phyloP scores from a whole-genome alignment of 2,329 filamentous ascomycete species.

The Penicillium frequentans region DNA sequence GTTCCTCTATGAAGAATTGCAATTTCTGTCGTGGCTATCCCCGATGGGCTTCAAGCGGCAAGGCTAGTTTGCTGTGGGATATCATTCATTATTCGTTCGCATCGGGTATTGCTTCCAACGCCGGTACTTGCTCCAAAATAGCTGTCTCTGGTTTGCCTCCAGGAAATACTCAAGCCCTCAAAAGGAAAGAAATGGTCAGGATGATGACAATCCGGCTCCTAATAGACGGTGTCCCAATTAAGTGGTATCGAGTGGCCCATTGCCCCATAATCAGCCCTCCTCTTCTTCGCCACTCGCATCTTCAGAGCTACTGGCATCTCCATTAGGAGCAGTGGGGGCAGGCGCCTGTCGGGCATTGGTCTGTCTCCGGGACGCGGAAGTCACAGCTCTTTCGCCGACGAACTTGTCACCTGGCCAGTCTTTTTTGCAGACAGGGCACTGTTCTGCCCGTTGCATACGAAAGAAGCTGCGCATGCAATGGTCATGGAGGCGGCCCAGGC shows the following conservation, averaged over 20 bases:
- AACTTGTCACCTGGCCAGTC: conserved; percentile 53
- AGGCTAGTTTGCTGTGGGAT: too few species aligned
- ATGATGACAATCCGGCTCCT: too few species aligned
- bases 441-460: conserved; percentile 60
- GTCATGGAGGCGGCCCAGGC: conserved; percentile 71
- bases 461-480: conserved; percentile 75
- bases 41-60: too few species aligned
- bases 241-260: not conserved
- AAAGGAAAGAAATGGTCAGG: too few species aligned
- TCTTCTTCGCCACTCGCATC: conserved; percentile 2
- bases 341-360: not conserved
- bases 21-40: too few species aligned
- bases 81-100: too few species aligned
- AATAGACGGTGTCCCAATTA: not conserved
- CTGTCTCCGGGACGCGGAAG: conserved; percentile 4
- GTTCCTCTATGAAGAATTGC: too few species aligned
- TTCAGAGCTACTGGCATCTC: not conserved
- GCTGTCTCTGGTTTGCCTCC: too few species aligned
- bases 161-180: too few species aligned
- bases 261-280: not conserved
- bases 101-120: not conserved
- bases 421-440: conserved; percentile 62
- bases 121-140: not conserved
- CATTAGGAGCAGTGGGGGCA: not conserved
- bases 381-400: conserved; percentile 55